Evolutionary conservation across 2,329 filamentous ascomycete genomes (phyloP).

Genomic region (Colletotrichum chlorophyti): DNA sequence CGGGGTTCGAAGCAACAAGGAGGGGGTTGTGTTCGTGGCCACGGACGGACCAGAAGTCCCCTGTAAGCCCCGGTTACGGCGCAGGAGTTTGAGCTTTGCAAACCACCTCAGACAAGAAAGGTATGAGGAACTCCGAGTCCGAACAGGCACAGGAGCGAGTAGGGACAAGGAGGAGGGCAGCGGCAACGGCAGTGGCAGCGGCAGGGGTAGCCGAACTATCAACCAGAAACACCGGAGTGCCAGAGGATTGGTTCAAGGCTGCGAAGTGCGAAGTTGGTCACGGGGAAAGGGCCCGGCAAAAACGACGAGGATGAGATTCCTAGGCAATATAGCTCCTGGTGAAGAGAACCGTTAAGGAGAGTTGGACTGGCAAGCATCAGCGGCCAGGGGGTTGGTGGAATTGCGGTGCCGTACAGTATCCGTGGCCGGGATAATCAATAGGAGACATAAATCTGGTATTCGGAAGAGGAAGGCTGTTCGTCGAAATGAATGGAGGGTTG

Average conservation of each 20-base stretch:
- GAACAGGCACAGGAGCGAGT: too few relatives aligned
- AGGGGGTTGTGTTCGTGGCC: background rate
- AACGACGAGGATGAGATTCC: too few relatives aligned
- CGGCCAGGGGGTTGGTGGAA: too few relatives aligned
- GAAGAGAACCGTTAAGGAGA: too few relatives aligned
- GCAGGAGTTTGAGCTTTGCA: conserved; percentile 12
- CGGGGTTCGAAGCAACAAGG: background rate
- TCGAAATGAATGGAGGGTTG: too few relatives aligned
- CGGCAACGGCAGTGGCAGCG: background rate
- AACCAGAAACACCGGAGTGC: background rate
- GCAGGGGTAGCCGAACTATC: background rate
- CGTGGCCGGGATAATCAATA: background rate
- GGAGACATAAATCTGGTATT: background rate
- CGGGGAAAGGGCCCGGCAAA: too few relatives aligned
- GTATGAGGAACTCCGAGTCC: too few relatives aligned
- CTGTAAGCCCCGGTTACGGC: conserved; percentile 9
- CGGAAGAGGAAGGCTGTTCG: conserved; percentile 8
- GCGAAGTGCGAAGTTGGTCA: too few relatives aligned
- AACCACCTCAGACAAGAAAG: background rate
- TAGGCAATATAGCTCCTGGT: too few relatives aligned
- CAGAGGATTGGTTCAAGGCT: background rate
- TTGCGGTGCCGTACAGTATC: background rate
- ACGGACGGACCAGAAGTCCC: conserved; percentile 15
- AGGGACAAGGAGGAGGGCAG: background rate
- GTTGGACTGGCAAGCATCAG: too few relatives aligned